Conservation (phyloP, 2,329 filamentous ascomycete species). For the Fusarium ramigenum region DNA sequence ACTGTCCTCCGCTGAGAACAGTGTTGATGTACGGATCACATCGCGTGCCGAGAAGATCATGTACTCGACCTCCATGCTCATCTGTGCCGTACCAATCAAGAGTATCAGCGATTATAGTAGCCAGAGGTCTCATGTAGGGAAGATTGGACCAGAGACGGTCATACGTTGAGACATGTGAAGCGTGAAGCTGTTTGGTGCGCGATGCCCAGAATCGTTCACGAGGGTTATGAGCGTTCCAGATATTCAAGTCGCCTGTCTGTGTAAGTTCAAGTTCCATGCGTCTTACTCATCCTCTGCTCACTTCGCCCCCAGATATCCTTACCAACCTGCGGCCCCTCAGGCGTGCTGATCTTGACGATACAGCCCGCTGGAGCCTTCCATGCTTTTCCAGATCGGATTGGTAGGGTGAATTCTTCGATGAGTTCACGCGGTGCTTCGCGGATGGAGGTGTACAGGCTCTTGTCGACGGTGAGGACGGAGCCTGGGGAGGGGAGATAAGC, state of each 20-base stretch:
- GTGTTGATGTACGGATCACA: constrained; percentile 87
- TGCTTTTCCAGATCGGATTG: constrained; percentile 77
- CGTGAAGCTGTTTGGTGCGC: constrained; percentile 80
- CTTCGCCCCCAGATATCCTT: constrained; percentile 16
- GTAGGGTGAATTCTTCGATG: constrained; percentile 67
- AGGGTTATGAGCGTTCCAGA: constrained; percentile 81
- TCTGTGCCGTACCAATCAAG: constrained; percentile 69
- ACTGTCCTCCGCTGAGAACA: constrained; percentile 74
- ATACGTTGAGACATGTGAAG: constrained; percentile 74
- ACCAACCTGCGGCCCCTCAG: constrained; percentile 79
- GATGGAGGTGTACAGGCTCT: constrained; percentile 67
- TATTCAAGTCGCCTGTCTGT: constrained; percentile 74
- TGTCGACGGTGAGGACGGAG: constrained; percentile 57
- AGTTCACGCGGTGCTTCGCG: constrained; percentile 57
- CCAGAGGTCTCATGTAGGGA: constrained; percentile 79
- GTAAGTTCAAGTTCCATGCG: neutral
- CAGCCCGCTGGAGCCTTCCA: constrained; percentile 76
- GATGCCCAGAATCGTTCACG: constrained; percentile 85
- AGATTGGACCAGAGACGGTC: constrained; percentile 82
- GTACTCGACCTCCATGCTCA: constrained; percentile 71
- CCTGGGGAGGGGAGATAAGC: constrained; percentile 58
- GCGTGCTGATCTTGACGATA: constrained; percentile 78
- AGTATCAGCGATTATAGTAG: constrained; percentile 76
- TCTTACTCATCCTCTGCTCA: too few species aligned
- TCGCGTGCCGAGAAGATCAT: constrained; percentile 83